phyloP scores from a whole-genome alignment of 306 rosid species.

The Sechiopsis laciniata region DNA sequence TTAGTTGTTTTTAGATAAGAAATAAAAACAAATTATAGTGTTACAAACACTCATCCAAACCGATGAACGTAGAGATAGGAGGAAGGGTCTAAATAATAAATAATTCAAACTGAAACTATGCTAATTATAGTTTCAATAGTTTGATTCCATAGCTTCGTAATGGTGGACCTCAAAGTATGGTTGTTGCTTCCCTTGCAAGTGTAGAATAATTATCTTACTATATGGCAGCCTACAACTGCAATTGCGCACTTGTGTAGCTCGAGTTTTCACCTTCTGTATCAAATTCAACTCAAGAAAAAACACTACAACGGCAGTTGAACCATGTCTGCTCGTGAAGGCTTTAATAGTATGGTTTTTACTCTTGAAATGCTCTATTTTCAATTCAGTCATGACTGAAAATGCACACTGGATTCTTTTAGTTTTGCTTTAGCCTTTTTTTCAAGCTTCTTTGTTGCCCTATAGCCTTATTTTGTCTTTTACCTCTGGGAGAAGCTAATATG shows the following conservation, averaged over 20 bases:
- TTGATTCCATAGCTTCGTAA: no score
- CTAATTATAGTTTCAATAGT: no score
- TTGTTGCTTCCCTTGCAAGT: not conserved
- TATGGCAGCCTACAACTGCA: not conserved
- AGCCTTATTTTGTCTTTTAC: not conserved
- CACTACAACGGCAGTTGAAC: not conserved
- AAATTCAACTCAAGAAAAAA: not conserved
- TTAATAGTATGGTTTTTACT: not conserved
- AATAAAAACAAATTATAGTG: no score
- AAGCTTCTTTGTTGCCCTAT: not conserved
- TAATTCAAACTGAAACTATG: not conserved
- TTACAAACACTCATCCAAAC: no score
- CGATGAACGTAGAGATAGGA: no score
- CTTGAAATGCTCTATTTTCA: not conserved
- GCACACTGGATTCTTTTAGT: not conserved
- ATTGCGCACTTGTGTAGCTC: not conserved
- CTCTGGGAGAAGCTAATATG: conserved; percentile 14
- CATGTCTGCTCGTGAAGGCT: not conserved
- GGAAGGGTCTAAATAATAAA: no score
- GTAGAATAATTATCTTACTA: not conserved
- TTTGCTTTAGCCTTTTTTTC: not conserved
- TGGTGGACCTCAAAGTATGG: no score
- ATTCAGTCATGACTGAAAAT: not conserved
- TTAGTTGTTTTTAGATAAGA: no score
- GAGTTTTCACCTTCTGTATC: not conserved